These are phyloP conservation scores for Syzygium malaccense DNA, from an alignment of 441 rosid genomes.

Conservation along the genomic window DNA sequence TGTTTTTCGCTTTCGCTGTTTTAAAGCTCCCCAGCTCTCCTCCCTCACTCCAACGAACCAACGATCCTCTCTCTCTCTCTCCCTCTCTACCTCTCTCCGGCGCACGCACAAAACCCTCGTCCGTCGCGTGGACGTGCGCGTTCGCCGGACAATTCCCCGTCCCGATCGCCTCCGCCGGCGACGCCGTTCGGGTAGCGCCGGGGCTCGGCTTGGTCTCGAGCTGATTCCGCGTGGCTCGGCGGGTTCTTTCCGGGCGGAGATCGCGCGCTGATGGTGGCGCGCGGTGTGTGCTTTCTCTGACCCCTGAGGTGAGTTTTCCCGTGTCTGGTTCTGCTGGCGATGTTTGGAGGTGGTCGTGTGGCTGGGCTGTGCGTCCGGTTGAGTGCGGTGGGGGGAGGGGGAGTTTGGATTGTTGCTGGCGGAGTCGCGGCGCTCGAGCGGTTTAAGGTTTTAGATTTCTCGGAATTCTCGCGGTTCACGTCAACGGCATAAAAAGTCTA, in stretches of 20 bases:
- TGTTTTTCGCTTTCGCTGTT: background rate
- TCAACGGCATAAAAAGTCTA: background rate
- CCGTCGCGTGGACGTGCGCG: background rate
- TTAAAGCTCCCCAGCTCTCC: background rate
- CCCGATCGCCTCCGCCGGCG: background rate
- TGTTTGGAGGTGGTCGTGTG: background rate
- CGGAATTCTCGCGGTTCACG: background rate
- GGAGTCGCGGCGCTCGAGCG: background rate
- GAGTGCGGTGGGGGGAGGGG: background rate
- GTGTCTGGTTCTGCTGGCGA: background rate
- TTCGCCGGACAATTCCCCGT: background rate
- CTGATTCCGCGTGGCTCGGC: background rate
- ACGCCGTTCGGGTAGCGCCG: background rate
- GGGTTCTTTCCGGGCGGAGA: background rate
- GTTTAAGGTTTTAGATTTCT: background rate
- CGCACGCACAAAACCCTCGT: background rate
- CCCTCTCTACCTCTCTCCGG: background rate
- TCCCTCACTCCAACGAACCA: background rate
- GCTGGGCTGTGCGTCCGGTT: background rate
- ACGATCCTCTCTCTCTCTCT: background rate
- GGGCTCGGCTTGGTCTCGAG: background rate
- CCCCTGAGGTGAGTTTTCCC: background rate
- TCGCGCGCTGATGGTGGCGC: background rate
- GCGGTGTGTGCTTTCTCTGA: background rate
- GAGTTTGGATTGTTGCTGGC: background rate